phyloP scores from a whole-genome alignment of 2,329 filamentous ascomycete genomes.

The Didymella lethalis region DNA sequence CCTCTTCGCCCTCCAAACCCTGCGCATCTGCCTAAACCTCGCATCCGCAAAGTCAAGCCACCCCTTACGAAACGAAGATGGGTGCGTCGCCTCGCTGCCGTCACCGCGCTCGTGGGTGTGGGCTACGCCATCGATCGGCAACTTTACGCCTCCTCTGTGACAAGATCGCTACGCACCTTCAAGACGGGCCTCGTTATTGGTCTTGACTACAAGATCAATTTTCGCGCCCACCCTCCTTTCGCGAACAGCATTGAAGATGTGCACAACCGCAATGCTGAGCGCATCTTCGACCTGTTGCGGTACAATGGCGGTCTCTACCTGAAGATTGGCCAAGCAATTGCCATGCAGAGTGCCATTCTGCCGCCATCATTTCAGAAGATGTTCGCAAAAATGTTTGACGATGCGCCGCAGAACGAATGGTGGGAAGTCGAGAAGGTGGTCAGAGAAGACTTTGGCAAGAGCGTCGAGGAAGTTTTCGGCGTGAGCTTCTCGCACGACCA shows the following conservation, averaged over 20 bases:
- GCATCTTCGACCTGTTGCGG: slow-evolving; percentile 80
- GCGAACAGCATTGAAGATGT: slow-evolving; percentile 78
- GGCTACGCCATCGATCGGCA: slow-evolving; percentile 75
- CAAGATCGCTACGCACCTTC: slow-evolving; percentile 83
- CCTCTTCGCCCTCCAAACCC: slow-evolving; percentile 73
- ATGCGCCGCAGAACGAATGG: slow-evolving; percentile 94
- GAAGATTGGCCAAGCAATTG: slow-evolving; percentile 98
- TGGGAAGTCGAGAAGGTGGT: slow-evolving; percentile 85
- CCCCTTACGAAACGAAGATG: slow-evolving; percentile 77
- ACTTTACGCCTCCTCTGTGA: slow-evolving; percentile 80
- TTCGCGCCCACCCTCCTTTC: slow-evolving; percentile 77
- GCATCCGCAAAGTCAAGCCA: slow-evolving; percentile 67
- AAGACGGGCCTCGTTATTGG: slow-evolving; percentile 79
- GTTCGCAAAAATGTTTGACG: slow-evolving; percentile 97
- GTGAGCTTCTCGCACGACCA: slow-evolving; percentile 76
- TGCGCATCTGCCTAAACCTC: slow-evolving; percentile 69
- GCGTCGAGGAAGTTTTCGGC: slow-evolving; percentile 89
- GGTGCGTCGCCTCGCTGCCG: slow-evolving; percentile 74
- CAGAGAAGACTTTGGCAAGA: slow-evolving; percentile 82
- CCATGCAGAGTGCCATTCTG: slow-evolving; percentile 94
- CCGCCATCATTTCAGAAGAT: slow-evolving; percentile 95
- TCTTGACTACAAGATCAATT: slow-evolving; percentile 96
- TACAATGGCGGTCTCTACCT: slow-evolving; percentile 92
- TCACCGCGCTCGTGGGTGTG: slow-evolving; percentile 66
- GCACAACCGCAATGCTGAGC: slow-evolving; percentile 83